Base-by-base conservation (phyloP, 225 moss, liverwort and hornwort species). In the Rhytidiadelphus loreus region DNA sequence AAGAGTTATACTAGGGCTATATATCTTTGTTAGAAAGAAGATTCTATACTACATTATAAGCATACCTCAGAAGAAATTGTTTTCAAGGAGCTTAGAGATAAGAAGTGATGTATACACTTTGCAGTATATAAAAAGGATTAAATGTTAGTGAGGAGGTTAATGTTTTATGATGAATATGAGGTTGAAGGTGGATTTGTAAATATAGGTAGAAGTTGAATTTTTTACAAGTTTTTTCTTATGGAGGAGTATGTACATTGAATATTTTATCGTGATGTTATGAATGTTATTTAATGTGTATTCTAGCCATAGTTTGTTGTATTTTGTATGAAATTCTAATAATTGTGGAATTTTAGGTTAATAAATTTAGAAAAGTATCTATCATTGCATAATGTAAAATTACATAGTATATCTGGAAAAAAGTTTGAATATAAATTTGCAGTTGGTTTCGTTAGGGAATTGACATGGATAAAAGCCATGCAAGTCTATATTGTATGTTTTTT, bases 401-500 rank as follows among this genome's bases (percentile, higher is more conserved):
- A 35, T 64, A 65, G 19, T 65, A 65, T 19, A 65, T 19, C 1
- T 65, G 1, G 16, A 65, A 6, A 20, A n/a, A 65, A 65, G 6
- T 19, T 7, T 65, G 19, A 1, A 65, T 65, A 66, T 1, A 66
- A 12, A 37, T 12, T 21, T 37, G 17, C 0, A 37, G 9, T 20
- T 65, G 20, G 37, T 11, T 32, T 66, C 11, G 20, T 37, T 35
- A 37, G 11, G 3, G 1, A 20, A 37, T 65, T 65, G 20, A 19
- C 6, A 35, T 65, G 37, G 37, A 66, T 21, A 21, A 66, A n/a
- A 12, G 20, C 12, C 21, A 37, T 12, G 2, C 9, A 7, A 6
- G 6, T 37, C 0, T 37, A 1, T 21, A 4, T 66, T n/a, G n/a
- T n/a, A n/a, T n/a, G n/a, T n/a, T n/a, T 6, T 21, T 37, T 1